Evolutionary conservation across 2,329 filamentous ascomycete genomes (phyloP).

Genomic region (Myriangium duriaei): DNA sequence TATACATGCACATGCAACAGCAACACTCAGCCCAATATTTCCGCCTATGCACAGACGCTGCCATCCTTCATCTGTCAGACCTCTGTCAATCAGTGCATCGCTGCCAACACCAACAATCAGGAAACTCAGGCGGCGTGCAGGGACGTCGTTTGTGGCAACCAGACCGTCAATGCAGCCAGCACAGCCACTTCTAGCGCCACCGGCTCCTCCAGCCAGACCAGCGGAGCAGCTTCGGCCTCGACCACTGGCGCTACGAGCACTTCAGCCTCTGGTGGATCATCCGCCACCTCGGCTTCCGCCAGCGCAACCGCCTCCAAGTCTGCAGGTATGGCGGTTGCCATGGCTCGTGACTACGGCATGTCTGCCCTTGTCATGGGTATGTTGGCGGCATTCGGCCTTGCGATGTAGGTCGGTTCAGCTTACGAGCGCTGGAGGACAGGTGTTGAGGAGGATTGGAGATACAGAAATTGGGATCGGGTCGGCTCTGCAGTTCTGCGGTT

Average conservation of each 20-base stretch:
- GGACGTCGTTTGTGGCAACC: slow-evolving; percentile 39
- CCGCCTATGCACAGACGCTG: slow-evolving; percentile 44
- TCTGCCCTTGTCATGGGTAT: slow-evolving; percentile 41
- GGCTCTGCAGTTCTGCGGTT: no score
- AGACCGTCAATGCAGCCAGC: slow-evolving; percentile 30
- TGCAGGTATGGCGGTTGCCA: slow-evolving; percentile 34
- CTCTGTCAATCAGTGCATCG: slow-evolving; percentile 34
- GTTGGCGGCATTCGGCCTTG: slow-evolving; percentile 43
- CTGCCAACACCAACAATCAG: slow-evolving; percentile 26
- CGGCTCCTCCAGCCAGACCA: slow-evolving; percentile 14
- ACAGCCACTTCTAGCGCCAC: slow-evolving; percentile 20
- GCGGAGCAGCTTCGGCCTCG: slow-evolving; percentile 16
- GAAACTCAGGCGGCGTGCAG: slow-evolving; percentile 34
- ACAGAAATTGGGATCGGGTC: no score
- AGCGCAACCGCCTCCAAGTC: slow-evolving; percentile 20
- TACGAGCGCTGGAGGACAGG: no score
- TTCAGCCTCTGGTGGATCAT: slow-evolving; percentile 13
- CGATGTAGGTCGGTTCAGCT: slow-evolving; percentile 43
- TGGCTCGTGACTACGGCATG: slow-evolving; percentile 39
- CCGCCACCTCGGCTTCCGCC: slow-evolving; percentile 15
- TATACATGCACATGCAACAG: slow-evolving; percentile 48
- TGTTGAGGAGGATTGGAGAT: no score
- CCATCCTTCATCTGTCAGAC: slow-evolving; percentile 48
- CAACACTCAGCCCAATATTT: slow-evolving; percentile 42
- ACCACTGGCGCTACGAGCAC: no score